Conservation (phyloP, 768 basidiomycete genomes). For the Multifurca ochricompacta region DNA sequence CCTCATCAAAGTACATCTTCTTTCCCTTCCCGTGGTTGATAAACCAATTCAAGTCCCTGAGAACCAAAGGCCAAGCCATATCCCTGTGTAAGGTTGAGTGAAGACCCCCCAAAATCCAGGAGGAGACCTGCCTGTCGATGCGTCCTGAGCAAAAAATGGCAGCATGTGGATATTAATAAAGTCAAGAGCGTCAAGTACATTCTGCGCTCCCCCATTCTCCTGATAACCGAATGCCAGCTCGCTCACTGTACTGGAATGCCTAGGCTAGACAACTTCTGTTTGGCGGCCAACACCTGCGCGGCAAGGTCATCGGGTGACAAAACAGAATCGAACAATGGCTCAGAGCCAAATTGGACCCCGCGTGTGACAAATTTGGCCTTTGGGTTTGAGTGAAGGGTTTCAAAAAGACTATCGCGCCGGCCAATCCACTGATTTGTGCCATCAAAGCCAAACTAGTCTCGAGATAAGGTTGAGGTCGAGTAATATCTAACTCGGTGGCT, state of each 20-base stretch:
- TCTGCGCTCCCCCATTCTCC: slow-evolving; percentile 41
- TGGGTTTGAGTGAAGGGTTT: slow-evolving; percentile 25
- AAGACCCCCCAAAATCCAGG: not conserved
- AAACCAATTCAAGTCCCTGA: slow-evolving; percentile 59
- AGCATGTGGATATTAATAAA: slow-evolving; percentile 63
- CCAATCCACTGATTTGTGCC: slow-evolving; percentile 24
- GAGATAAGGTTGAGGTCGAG: not conserved
- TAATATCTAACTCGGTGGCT: slow-evolving; percentile 15
- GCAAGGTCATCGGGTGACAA: slow-evolving; percentile 43
- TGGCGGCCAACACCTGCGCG: slow-evolving; percentile 41
- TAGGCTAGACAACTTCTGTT: slow-evolving; percentile 41
- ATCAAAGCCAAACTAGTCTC: slow-evolving; percentile 27
- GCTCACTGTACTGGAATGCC: slow-evolving; percentile 62
- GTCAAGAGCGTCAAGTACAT: slow-evolving; percentile 53
- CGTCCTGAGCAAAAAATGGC: slow-evolving; percentile 54
- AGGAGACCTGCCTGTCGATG: slow-evolving; percentile 42
- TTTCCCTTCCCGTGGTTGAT: slow-evolving; percentile 53
- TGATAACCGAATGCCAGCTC: slow-evolving; percentile 36
- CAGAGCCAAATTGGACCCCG: slow-evolving; percentile 63
- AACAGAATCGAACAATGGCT: slow-evolving; percentile 56
- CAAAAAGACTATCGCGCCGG: slow-evolving; percentile 26
- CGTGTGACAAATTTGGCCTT: slow-evolving; percentile 56
- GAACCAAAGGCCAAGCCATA: slow-evolving; percentile 55
- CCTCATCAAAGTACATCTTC: slow-evolving; percentile 72
- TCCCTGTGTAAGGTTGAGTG: slow-evolving; percentile 33